Percentiles rank a stretch among this genome's conserved stretches.
Conservation (phyloP, 768 basidiomycete genomes). For the Calocybe gangraenosa region DNA sequence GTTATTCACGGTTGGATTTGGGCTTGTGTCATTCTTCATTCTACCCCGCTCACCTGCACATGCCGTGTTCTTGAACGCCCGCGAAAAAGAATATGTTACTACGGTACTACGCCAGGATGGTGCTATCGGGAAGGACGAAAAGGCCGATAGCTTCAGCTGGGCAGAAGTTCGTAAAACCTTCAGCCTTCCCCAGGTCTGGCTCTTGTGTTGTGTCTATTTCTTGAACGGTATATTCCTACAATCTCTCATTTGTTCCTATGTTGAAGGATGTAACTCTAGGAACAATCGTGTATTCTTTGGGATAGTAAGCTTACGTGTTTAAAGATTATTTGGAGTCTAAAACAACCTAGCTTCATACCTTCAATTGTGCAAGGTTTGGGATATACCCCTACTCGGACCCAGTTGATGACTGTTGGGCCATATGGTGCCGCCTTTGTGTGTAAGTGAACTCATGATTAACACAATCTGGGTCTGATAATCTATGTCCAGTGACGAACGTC, state of each 20-base stretch:
- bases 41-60: constrained; percentile 10
- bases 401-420: constrained; percentile 42
- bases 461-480: not conserved
- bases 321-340: not conserved
- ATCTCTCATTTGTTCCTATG: not conserved
- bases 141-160: constrained; percentile 33
- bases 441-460: constrained; percentile 11
- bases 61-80: constrained; percentile 10
- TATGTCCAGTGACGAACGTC: constrained; percentile 29
- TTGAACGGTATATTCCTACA: constrained; percentile 23
- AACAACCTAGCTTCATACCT: constrained; percentile 41
- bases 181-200: constrained; percentile 32
- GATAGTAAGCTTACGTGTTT: constrained; percentile 13
- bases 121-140: constrained; percentile 15
- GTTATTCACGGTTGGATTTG: constrained; percentile 39
- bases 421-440: constrained; percentile 30
- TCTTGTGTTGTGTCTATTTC: constrained; percentile 29
- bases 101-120: constrained; percentile 12
- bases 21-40: constrained; percentile 20
- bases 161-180: constrained; percentile 28
- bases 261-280: constrained; percentile 2
- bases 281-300: constrained; percentile 17
- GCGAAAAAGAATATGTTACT: constrained; percentile 12
- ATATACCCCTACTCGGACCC: constrained; percentile 34
- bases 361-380: constrained; percentile 50